Base-by-base conservation (phyloP, 768 basidiomycete species). In the Rickenella mellea region DNA sequence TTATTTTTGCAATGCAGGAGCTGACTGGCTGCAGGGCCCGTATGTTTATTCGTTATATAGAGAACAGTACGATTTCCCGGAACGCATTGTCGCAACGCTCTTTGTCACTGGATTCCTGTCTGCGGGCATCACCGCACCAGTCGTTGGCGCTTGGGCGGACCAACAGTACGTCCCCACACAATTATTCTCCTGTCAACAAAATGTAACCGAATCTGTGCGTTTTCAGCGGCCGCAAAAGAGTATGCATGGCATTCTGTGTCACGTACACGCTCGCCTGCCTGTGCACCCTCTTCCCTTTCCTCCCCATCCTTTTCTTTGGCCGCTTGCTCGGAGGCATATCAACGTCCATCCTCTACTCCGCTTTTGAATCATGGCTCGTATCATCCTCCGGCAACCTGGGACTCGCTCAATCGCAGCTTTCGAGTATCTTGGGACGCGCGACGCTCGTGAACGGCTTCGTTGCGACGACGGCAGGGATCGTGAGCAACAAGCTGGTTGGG, bases 1-100 rank as follows among this genome's bases (percentile, higher is more conserved):
- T 22, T 17, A 27, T n/a, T 25, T 12, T 10, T 38, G 25, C 11
- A 27, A 17, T 39, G 27, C 50, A 83, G 82, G 76, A 44, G 79
- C 82, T 28, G 82, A 86, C 57, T 84, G 83, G 82, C 65, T 86
- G 11, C 82, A 86, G 57, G 84, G 84, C 0, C 84, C 84, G 12
- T 86, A 86, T 51, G 67, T 86, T 0, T 87, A 84, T 51, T 81
- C 82, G 12, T 61, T 86, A 0, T 87, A 85, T 55, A 66, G 68
- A 35, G 80, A 83, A 31, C 79, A 84, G 51, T 82, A 83, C 47
- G 59, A 52, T 8, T 76, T 78, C 52, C 63, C 79, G 0, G 81
- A 83, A 55, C 61, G 76, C 26, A 56, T 73, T 19, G 80, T 87
- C 5, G 82, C 83, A 1, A 52, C 80, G 26, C 65, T 87, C 39